Evolutionary conservation across 768 basidiomycete species (phyloP), one percentile per base, ranked within the genome.

Genomic region (Naganishia friedmannii): DNA sequence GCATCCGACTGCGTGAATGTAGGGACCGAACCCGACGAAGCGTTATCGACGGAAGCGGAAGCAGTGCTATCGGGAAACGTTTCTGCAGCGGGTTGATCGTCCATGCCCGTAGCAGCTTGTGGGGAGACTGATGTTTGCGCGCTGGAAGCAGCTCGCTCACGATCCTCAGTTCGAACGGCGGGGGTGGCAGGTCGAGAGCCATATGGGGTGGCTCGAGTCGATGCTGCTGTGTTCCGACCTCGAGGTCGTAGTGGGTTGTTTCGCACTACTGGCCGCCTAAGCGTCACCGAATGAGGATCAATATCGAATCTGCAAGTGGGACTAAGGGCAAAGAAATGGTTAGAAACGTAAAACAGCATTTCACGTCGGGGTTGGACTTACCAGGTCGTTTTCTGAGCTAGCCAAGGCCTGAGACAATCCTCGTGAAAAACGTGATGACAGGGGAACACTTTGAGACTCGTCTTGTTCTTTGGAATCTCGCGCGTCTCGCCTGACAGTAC

Each of bases 221-320:
- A 63, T 45, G 60, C 10, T 28, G 60, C 60, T 3, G 32, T 63
- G 60, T 63, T 63, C 10, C 60, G 37, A 21, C 8, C 48, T 31
- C 46, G 63, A 37, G 71, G 71, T 70, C 70, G 63, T 6, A 70
- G 21, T 29, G 65, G 34, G 21, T 51, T 70, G 53, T 19, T 34
- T 3, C 70, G 65, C 21, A 37, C 23, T 15, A 55, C 37, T 2
- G 71, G 71, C 39, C 51, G 67, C 19, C 71, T 67, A 26, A 72
- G 67, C 28, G 71, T 72, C 19, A 65, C 51, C 0, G 71, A 72
- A 48, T 67, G 67, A 19, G 71, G 71, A 68, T 72, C 71, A 31
- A 72, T 65, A 53, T 72, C 71, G 31, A 72, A 67, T 54, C 71
- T 48, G 54, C 71, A 72, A 29, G 71, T 69, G 8, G 71, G 71